Conservation (phyloP, 208 protist genomes). For the Acanthamoeba castellanii region DNA sequence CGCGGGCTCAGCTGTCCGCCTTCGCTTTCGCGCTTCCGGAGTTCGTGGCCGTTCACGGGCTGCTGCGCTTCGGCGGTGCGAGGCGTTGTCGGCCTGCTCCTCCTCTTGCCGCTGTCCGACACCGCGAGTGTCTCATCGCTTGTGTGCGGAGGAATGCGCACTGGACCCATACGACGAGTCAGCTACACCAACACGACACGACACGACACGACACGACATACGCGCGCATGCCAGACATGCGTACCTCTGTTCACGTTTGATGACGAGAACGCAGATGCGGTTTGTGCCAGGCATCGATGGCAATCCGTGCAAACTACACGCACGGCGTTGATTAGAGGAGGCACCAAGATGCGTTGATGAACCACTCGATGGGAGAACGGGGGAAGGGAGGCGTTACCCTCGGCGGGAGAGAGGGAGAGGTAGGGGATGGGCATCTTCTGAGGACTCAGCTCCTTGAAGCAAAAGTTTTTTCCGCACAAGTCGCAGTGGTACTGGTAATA, state of each 20-base stretch:
- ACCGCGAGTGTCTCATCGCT: not conserved
- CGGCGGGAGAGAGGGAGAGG: not conserved
- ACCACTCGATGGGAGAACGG: too few species aligned
- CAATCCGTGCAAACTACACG: constrained; percentile 13
- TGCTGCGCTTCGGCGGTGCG: not conserved
- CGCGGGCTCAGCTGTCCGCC: not conserved
- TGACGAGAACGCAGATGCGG: not conserved
- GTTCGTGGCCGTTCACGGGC: not conserved
- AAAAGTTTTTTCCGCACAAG: not conserved
- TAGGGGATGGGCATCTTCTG: constrained; percentile 21
- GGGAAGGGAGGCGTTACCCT: not conserved
- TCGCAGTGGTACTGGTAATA: constrained; percentile 9
- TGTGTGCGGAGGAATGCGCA: not conserved
- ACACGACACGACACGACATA: too few species aligned
- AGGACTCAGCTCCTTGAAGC: constrained; percentile 35
- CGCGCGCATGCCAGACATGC: too few species aligned
- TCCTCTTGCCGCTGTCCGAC: not conserved
- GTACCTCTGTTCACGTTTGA: not conserved
- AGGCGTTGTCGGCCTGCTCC: not conserved
- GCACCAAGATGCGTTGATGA: too few species aligned
- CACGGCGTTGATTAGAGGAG: not conserved
- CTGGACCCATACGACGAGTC: not conserved
- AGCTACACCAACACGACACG: too few species aligned
- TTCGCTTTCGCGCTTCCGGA: not conserved
- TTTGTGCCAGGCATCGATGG: not conserved